Evolutionary conservation across 306 rosid species (phyloP), one percentile per base, ranked within the genome.

Genomic region (Lathyrus aphaca): DNA sequence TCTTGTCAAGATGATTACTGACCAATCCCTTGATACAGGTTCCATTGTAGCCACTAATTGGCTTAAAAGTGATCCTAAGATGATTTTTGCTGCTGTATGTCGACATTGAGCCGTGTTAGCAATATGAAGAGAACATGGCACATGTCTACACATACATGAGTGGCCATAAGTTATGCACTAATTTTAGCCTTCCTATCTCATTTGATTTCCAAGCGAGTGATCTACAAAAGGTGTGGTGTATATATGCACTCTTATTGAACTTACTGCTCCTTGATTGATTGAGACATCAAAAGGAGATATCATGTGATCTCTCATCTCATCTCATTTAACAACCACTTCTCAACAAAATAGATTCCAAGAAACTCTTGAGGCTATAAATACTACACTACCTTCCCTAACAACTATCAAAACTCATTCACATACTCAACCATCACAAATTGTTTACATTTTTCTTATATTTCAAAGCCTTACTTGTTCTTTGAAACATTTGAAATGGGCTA

Each of bases 221-320:
- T 10, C 19, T 30, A 60, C 27, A 35, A 35, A 35, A 35, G 2
- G 3, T 35, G 39, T 68, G 37, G 66, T 19, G 17, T 29, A 18
- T 32, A 6, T 30, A 43, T 54, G 21, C n/a, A 19, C 45, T 14
- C 54, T 32, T n/a, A n/a, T n/a, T n/a, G n/a, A n/a, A n/a, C n/a
- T 58, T 25, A 1, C 16, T 37, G 14, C 27, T 23, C 35, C 15
- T 59, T n/a, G n/a, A n/a, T n/a, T 10, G 57, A 54, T 40, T 13
- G 19, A 39, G 71, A 29, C 51, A 6, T 53, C 12, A 19, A 7
- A 37, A 77, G 81, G 66, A 77, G 75, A 49, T 7, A 32, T 66
- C 77, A 80, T 56, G 77, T 74, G 77, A 80, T 65, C 51, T 51
- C 14, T 48, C 44, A 15, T 42, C 68, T 44, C 68, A 62, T 60